A percentile compares a stretch with the other conserved stretches of the same genome.
Conservation (phyloP, 192 early-diverging fungal species). For the Helicostylum pulchrum region DNA sequence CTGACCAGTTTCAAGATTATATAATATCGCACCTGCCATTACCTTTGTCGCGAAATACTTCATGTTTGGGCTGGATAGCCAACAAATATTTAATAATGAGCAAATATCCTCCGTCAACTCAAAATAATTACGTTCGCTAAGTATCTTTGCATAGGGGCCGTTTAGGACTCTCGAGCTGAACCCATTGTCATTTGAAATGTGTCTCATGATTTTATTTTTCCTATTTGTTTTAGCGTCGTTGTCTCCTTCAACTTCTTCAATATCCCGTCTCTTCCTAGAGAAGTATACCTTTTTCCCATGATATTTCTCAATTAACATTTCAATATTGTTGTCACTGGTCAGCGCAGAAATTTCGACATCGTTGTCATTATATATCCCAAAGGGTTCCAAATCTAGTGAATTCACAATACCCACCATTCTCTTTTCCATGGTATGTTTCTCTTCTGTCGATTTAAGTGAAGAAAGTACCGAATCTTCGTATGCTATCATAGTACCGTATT, state of each 20-base stretch:
- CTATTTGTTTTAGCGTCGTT: conserved; percentile 1
- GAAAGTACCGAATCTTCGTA: conserved; percentile 2
- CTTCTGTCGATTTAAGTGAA: conserved; percentile 6
- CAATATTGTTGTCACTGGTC: neutral
- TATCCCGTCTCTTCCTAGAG: conserved; percentile 1
- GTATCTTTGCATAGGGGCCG: conserved; percentile 19
- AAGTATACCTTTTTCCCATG: neutral
- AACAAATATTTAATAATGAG: conserved; percentile 25
- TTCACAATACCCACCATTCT: neutral
- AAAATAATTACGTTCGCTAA: conserved; percentile 9
- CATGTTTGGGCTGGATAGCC: conserved; percentile 19
- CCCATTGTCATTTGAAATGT: conserved; percentile 7
- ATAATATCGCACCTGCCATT: conserved; percentile 23
- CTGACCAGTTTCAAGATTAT: conserved; percentile 20
- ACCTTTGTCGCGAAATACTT: conserved; percentile 18
- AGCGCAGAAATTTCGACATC: neutral
- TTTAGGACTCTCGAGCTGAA: conserved; percentile 6
- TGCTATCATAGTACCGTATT: neutral
- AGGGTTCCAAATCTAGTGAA: neutral
- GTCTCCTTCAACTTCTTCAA: neutral
- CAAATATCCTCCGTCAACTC: conserved; percentile 23
- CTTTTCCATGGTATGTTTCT: neutral
- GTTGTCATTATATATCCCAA: neutral
- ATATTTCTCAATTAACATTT: conserved; percentile 2
- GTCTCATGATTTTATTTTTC: conserved; percentile 1